Evolutionary conservation across 1,284 basidiomycete species (phyloP).

Genomic region (Dichomitus squalens): DNA sequence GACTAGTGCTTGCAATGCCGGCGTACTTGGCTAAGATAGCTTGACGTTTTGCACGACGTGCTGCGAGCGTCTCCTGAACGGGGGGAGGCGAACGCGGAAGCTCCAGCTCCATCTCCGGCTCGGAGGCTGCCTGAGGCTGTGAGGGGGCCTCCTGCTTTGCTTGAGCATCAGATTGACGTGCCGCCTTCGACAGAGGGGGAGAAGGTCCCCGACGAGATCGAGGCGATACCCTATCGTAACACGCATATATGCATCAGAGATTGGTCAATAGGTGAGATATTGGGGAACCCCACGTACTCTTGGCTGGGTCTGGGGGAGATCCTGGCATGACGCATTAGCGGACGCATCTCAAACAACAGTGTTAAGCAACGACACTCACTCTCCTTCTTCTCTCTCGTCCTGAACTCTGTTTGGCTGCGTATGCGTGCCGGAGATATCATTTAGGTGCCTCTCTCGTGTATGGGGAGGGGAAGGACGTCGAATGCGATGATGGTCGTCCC

Average conservation of each 20-base stretch:
- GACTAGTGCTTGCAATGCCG: constrained; percentile 46
- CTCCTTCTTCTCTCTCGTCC: constrained; percentile 76
- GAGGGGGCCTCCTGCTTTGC: not conserved
- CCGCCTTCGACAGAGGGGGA: constrained; percentile 17
- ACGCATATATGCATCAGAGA: not conserved
- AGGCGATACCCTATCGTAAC: constrained; percentile 14
- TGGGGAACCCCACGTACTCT: constrained; percentile 27
- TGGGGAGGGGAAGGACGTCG: constrained; percentile 21
- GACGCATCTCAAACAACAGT: not conserved
- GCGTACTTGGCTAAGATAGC: constrained; percentile 87
- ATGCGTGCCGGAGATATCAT: constrained; percentile 24
- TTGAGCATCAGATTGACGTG: not conserved
- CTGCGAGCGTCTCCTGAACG: constrained; percentile 75
- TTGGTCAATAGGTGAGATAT: not conserved
- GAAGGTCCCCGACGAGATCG: constrained; percentile 26
- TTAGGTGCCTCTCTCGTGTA: constrained; percentile 6
- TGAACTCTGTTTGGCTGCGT: constrained; percentile 36
- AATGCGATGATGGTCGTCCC: constrained; percentile 12
- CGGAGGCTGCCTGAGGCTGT: constrained; percentile 17
- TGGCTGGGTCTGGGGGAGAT: constrained; percentile 58
- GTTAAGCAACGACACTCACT: constrained; percentile 58
- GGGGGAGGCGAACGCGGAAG: constrained; percentile 59
- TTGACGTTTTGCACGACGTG: constrained; percentile 77
- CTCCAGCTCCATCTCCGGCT: constrained; percentile 27
- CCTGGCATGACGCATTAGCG: constrained; percentile 35